A percentile compares a stretch with the other conserved stretches of the same genome.
phyloP scores from a whole-genome alignment of 2,329 filamentous ascomycete genomes.

The Chaetoscypha palmicola region DNA sequence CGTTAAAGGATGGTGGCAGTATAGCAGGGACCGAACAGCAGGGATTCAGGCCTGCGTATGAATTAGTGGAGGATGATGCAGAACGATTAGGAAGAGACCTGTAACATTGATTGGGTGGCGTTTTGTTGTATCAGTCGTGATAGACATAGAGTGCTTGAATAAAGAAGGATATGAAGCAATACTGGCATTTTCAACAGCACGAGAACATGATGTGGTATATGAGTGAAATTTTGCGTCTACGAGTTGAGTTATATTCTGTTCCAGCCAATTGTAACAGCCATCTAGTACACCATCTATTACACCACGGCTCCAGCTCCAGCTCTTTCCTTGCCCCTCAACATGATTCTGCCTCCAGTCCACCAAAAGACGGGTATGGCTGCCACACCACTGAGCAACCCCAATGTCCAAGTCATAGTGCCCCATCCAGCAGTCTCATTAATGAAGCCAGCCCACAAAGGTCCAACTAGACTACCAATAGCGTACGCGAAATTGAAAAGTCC shows the following conservation, averaged over 20 bases:
- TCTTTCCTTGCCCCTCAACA: slow-evolving; percentile 18
- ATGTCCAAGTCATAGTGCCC: slow-evolving; percentile 46
- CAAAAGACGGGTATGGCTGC: slow-evolving; percentile 44
- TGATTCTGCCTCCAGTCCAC: slow-evolving; percentile 42
- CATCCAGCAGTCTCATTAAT: slow-evolving; percentile 42
- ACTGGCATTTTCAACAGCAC: too few species aligned
- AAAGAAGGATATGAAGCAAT: too few species aligned
- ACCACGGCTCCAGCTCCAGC: slow-evolving; percentile 2
- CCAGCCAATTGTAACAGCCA: too few species aligned
- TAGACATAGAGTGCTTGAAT: slow-evolving; percentile 3
- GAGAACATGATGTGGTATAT: too few species aligned
- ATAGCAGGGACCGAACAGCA: slow-evolving; percentile 27
- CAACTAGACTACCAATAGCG: slow-evolving; percentile 43
- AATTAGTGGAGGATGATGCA: slow-evolving; percentile 65
- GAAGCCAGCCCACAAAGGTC: slow-evolving; percentile 48
- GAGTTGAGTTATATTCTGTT: too few species aligned
- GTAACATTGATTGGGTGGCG: slow-evolving; percentile 20
- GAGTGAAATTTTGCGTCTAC: too few species aligned
- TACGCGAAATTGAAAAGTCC: slow-evolving; percentile 48
- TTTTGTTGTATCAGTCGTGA: not conserved
- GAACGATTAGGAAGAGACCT: slow-evolving; percentile 70
- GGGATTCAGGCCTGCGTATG: slow-evolving; percentile 65
- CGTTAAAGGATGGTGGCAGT: slow-evolving; percentile 40
- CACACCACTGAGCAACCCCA: slow-evolving; percentile 42
- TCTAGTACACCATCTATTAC: too few species aligned